A percentile compares a stretch with the other conserved stretches of the same genome.
These are phyloP conservation scores for Talaromyces sp. DNA, from an alignment of 2,329 filamentous ascomycete species.

Conservation along the genomic window DNA sequence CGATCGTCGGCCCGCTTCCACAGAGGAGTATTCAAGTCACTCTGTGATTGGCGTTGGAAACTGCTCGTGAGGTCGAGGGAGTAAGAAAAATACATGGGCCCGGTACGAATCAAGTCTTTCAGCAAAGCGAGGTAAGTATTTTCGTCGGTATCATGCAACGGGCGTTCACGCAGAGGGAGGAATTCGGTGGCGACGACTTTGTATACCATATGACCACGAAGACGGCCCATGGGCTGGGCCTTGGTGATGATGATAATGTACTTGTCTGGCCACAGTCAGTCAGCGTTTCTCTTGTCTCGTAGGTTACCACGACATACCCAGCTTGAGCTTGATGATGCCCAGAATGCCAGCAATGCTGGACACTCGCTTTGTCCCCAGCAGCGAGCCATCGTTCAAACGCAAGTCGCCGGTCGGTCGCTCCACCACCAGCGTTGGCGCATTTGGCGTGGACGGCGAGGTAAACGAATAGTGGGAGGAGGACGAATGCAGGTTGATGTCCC, in stretches of 20 bases:
- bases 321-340: constrained; percentile 85
- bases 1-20: constrained; percentile 94
- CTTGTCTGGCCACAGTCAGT: constrained; percentile 58
- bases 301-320: constrained; percentile 57
- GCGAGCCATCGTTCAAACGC: constrained; percentile 72
- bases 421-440: constrained; percentile 80
- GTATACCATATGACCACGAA: constrained; percentile 96
- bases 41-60: constrained; percentile 86
- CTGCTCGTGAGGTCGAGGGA: constrained; percentile 94
- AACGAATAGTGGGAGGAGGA: constrained; percentile 92
- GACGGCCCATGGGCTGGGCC: constrained; percentile 79
- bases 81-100: constrained; percentile 97
- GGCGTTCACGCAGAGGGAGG: constrained; percentile 85
- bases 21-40: constrained; percentile 66
- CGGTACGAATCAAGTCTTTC: constrained; percentile 73
- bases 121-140: constrained; percentile 83
- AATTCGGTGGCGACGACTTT: constrained; percentile 88
- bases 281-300: constrained; percentile 7
- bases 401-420: constrained; percentile 91
- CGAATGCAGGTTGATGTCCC: constrained; percentile 95
- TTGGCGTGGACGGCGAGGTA: constrained; percentile 87
- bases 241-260: constrained; percentile 97
- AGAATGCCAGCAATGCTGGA: constrained; percentile 94
- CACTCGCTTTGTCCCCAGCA: constrained; percentile 74
- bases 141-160: constrained; percentile 88